phyloP scores from a whole-genome alignment of 2,329 filamentous ascomycete genomes.

The Trichocomaceae sp. region DNA sequence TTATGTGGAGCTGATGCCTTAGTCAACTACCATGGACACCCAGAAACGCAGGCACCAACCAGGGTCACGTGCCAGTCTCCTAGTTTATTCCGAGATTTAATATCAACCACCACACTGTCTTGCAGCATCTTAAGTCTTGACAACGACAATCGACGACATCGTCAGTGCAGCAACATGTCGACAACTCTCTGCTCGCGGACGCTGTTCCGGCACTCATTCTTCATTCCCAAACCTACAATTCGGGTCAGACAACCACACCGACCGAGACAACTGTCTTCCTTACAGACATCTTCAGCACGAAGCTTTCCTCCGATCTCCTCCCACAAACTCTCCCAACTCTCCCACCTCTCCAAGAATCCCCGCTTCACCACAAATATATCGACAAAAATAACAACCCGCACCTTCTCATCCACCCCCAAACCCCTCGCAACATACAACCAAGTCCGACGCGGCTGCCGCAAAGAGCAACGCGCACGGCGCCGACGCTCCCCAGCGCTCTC shows the following conservation, averaged over 20 bases:
- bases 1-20: constrained; percentile 8
- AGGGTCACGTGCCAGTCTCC: not conserved
- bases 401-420: constrained; percentile 17
- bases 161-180: constrained; percentile 11
- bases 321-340: constrained; percentile 6
- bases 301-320: constrained; percentile 14
- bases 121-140: too few relatives aligned
- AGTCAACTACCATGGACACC: not conserved
- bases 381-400: constrained; percentile 15
- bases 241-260: not conserved
- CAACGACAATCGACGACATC: constrained; percentile 2
- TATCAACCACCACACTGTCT: not conserved
- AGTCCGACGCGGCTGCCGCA: constrained; percentile 68
- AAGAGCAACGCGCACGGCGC: constrained; percentile 73
- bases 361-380: constrained; percentile 21
- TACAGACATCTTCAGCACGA: constrained; percentile 21
- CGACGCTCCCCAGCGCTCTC: constrained; percentile 78
- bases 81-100: not conserved
- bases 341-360: constrained; percentile 19
- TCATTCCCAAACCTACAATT: constrained; percentile 5
- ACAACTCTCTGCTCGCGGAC: constrained; percentile 9
- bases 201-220: not conserved
- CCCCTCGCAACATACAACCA: constrained; percentile 64
- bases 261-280: constrained; percentile 12
- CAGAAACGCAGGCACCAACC: not conserved